phyloP scores from a whole-genome alignment of 2,329 filamentous ascomycete species.

The Bipolaris victoriae region DNA sequence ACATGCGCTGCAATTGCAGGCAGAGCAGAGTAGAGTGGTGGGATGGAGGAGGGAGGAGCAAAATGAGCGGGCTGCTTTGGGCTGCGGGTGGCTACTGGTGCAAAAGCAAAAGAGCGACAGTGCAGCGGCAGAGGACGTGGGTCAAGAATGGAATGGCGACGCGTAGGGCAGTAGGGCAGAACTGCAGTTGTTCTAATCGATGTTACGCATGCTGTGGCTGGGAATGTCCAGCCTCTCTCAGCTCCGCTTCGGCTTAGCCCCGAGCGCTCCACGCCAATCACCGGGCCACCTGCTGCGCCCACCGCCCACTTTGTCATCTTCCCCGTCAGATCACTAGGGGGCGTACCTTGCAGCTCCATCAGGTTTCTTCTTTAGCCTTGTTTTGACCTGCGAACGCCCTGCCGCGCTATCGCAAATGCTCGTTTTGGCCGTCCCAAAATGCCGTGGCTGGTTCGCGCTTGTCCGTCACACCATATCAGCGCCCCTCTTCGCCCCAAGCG shows the following conservation, averaged over 20 bases:
- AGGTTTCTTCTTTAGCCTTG: conserved; percentile 18
- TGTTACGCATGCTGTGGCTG: conserved; percentile 29
- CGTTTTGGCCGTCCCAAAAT: conserved; percentile 1
- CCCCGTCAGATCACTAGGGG: conserved; percentile 15
- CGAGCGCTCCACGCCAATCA: conserved; percentile 13
- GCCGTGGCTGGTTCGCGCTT: conserved; percentile 12
- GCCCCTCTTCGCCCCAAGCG: conserved; percentile 4
- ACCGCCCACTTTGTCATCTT: conserved; percentile 5
- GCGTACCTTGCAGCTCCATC: conserved; percentile 20
- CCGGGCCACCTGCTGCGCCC: conserved; percentile 9
- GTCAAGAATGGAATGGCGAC: neutral
- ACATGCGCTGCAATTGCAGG: conserved; percentile 33
- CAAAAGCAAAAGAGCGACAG: conserved; percentile 29
- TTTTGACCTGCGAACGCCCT: conserved; percentile 19
- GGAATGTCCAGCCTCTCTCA: conserved; percentile 25
- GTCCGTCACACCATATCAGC: neutral
- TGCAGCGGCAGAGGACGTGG: conserved; percentile 14
- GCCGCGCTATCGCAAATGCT: conserved; percentile 7
- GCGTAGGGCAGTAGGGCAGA: conserved; percentile 12
- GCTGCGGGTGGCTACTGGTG: neutral
- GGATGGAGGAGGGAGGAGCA: neutral
- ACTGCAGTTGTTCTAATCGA: conserved; percentile 17
- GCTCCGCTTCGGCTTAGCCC: conserved; percentile 2
- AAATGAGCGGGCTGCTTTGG: conserved; percentile 2
- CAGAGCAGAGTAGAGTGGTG: neutral